These are phyloP conservation scores for Pinus taeda DNA, from an alignment of 75 land plant species.

Conservation along the genomic window DNA sequence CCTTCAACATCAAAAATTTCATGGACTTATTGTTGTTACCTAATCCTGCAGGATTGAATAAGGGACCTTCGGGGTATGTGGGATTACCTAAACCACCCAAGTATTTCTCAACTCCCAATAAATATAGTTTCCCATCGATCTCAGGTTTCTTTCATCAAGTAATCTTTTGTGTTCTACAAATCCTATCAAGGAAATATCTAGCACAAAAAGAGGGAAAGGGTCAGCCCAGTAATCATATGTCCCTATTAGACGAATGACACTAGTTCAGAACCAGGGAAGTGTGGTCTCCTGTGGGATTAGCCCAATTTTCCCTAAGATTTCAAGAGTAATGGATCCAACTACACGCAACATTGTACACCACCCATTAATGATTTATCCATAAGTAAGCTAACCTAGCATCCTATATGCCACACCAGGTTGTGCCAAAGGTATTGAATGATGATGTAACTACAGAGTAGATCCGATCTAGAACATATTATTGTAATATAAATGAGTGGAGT, in stretches of 20 bases:
- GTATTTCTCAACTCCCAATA: slow-evolving; percentile 83
- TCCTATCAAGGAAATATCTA: slow-evolving; percentile 90
- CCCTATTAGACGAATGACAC: slow-evolving; percentile 88
- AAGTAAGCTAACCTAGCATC: too few species aligned
- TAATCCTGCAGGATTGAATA: slow-evolving; percentile 87
- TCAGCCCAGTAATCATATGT: slow-evolving; percentile 98
- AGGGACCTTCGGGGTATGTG: slow-evolving; percentile 88
- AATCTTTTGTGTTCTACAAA: slow-evolving; percentile 88
- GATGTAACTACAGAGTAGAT: too few species aligned
- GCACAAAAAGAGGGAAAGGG: slow-evolving; percentile 83
- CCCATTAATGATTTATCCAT: too few species aligned
- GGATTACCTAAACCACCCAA: slow-evolving; percentile 87
- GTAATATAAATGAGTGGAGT: too few species aligned
- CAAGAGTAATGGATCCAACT: slow-evolving; percentile 81
- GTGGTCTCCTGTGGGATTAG: slow-evolving; percentile 88
- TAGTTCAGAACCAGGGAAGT: slow-evolving; percentile 81
- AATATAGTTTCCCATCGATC: slow-evolving; percentile 92
- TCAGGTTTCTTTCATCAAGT: slow-evolving; percentile 84
- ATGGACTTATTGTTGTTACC: slow-evolving; percentile 90
- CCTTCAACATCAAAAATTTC: slow-evolving; percentile 90
- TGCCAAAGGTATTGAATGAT: too few species aligned
- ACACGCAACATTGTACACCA: too few species aligned
- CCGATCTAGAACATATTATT: too few species aligned
- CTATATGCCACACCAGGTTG: too few species aligned
- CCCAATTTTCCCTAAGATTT: slow-evolving; percentile 79